Evolutionary conservation across 352 stramenopile genomes (phyloP).

Genomic region (Plasmopara muralis): DNA sequence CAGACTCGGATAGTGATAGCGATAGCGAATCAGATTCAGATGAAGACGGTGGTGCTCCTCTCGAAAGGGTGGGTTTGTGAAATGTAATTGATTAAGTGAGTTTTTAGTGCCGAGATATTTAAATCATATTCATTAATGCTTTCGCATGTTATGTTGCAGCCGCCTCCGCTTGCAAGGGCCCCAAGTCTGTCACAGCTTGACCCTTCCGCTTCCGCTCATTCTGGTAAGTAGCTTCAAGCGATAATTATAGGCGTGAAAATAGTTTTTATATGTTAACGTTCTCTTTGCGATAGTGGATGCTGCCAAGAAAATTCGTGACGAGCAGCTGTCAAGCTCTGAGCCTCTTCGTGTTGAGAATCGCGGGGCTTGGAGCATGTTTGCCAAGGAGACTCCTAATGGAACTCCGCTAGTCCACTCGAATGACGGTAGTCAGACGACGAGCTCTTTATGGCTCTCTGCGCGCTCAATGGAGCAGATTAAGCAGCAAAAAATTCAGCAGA

Average conservation of each 20-base stretch:
- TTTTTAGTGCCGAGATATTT: conserved; percentile 25
- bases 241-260: not conserved
- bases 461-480: conserved; percentile 85
- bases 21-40: conserved; percentile 84
- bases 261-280: conserved; percentile 10
- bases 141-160: conserved; percentile 35
- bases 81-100: conserved; percentile 43
- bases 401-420: conserved; percentile 51
- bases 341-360: conserved; percentile 77
- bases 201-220: conserved; percentile 29
- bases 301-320: conserved; percentile 75
- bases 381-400: conserved; percentile 54
- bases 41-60: conserved; percentile 60
- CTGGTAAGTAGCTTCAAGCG: conserved; percentile 30
- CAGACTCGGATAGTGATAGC: conserved; percentile 81
- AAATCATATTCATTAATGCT: conserved; percentile 23
- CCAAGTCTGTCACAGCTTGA: conserved; percentile 43
- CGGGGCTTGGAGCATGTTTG: conserved; percentile 78
- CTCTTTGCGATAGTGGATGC: conserved; percentile 30
- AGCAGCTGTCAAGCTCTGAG: conserved; percentile 44
- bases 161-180: conserved; percentile 48
- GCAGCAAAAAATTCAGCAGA: conserved; percentile 80
- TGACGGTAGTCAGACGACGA: conserved; percentile 63
- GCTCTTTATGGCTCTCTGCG: conserved; percentile 77
- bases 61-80: conserved; percentile 81